phyloP scores from a whole-genome alignment of 192 early-diverging fungal species.

The Backusella sp. region DNA sequence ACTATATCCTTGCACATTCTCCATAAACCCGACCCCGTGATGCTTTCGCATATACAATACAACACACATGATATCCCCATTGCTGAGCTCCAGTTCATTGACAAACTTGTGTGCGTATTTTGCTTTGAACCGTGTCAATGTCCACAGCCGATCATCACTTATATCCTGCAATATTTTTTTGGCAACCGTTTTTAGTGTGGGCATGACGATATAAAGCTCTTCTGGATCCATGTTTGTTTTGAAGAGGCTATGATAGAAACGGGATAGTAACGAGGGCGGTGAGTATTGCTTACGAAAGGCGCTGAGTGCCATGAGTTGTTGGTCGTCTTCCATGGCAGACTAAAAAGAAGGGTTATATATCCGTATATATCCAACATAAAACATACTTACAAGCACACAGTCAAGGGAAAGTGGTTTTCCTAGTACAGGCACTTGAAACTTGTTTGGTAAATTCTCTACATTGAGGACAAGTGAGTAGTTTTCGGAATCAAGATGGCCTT shows the following conservation, averaged over 20 bases:
- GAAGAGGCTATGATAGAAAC: neutral
- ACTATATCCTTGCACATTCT: constrained; percentile 19
- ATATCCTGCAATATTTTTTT: neutral
- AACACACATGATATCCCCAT: constrained; percentile 27
- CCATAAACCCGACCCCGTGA: constrained; percentile 12
- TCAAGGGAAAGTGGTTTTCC: constrained; percentile 20
- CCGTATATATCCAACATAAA: neutral
- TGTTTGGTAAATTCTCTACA: neutral
- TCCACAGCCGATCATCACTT: neutral
- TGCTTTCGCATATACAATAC: constrained; percentile 27
- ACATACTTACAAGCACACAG: constrained; percentile 21
- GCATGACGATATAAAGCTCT: neutral
- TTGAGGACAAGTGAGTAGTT: neutral
- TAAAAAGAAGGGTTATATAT: neutral
- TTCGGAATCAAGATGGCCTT: constrained; percentile 20
- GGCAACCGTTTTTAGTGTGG: neutral
- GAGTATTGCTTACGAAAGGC: constrained; percentile 11
- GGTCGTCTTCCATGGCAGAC: neutral
- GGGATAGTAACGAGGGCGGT: neutral
- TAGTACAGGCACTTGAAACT: constrained; percentile 10
- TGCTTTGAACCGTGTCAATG: constrained; percentile 10
- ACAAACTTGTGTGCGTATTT: neutral
- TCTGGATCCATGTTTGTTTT: neutral
- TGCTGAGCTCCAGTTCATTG: constrained; percentile 15
- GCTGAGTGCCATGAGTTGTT: constrained; percentile 10